phyloP scores from a whole-genome alignment of 1,139 yeast species.

The Pichia sp. region DNA sequence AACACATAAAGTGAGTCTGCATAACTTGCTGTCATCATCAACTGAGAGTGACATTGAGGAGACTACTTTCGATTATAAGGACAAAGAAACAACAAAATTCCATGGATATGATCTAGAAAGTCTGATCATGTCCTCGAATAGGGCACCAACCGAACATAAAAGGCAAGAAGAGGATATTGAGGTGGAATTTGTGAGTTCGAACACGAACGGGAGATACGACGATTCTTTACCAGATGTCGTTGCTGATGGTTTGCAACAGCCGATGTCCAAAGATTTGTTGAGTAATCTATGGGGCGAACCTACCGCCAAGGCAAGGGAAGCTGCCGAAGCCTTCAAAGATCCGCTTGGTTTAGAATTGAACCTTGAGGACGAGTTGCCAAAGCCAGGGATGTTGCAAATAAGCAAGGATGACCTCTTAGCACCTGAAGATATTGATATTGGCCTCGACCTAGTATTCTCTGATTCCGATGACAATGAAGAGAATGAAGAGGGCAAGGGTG shows the following conservation, averaged over 20 bases:
- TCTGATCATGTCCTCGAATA: slow-evolving; percentile 4
- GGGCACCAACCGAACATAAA: neutral
- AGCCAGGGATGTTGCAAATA: no score
- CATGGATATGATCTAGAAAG: slow-evolving; percentile 8
- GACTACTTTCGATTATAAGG: slow-evolving; percentile 13
- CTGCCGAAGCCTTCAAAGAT: slow-evolving; percentile 14
- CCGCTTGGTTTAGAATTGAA: slow-evolving; percentile 18
- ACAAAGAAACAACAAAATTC: neutral
- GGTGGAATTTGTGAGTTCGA: slow-evolving; percentile 28
- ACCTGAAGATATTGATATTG: neutral
- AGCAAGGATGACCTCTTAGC: neutral
- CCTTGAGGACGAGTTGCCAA: neutral
- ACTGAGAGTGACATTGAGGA: slow-evolving; percentile 13
- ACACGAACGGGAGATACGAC: slow-evolving; percentile 13
- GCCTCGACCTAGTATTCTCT: slow-evolving; percentile 20
- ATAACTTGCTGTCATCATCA: slow-evolving; percentile 10
- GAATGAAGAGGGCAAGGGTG: neutral
- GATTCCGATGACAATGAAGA: slow-evolving; percentile 20
- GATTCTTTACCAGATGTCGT: slow-evolving; percentile 10
- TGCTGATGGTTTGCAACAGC: slow-evolving; percentile 5
- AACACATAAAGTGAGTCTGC: slow-evolving; percentile 13
- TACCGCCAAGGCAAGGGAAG: slow-evolving; percentile 8
- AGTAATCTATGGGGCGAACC: slow-evolving; percentile 15
- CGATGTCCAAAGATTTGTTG: slow-evolving; percentile 14
- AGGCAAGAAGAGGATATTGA: slow-evolving; percentile 32